Evolutionary conservation across 2,329 filamentous ascomycete genomes (phyloP).

Genomic region (Pseudogymnoascus sp.): DNA sequence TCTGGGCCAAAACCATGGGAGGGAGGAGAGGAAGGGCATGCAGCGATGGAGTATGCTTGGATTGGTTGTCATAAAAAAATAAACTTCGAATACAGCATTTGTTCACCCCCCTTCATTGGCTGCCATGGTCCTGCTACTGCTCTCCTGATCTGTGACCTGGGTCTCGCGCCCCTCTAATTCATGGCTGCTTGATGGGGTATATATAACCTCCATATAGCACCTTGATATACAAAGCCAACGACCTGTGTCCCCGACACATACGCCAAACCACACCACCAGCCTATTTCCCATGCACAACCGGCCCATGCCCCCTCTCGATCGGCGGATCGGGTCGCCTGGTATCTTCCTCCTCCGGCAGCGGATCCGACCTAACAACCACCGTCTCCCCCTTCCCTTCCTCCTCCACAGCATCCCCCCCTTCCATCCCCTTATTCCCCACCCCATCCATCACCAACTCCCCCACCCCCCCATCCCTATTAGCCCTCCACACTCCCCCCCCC

Average conservation of each 20-base stretch:
- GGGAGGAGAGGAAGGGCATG: neutral
- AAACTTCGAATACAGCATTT: neutral
- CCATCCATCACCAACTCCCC: conserved; percentile 39
- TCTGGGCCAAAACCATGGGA: neutral
- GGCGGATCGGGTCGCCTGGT: conserved; percentile 15
- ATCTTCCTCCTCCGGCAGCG: conserved; percentile 4
- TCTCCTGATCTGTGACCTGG: too few species aligned
- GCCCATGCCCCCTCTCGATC: conserved; percentile 24
- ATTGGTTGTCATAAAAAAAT: neutral
- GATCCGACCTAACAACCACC: neutral
- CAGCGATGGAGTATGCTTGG: neutral
- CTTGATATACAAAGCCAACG: neutral
- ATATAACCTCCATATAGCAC: neutral
- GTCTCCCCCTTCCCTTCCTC: neutral
- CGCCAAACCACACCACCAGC: neutral
- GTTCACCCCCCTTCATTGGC: neutral
- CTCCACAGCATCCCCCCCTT: neutral
- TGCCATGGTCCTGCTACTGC: too few species aligned
- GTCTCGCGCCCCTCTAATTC: neutral
- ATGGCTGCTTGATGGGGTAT: neutral
- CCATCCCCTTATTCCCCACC: neutral
- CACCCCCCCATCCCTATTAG: conserved; percentile 66
- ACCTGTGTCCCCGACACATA: neutral
- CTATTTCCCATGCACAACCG: conserved; percentile 15
- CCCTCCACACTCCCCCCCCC: conserved; percentile 84